Conservation (phyloP, 495 filamentous ascomycete genomes). For the Trichoderma parareesei region DNA sequence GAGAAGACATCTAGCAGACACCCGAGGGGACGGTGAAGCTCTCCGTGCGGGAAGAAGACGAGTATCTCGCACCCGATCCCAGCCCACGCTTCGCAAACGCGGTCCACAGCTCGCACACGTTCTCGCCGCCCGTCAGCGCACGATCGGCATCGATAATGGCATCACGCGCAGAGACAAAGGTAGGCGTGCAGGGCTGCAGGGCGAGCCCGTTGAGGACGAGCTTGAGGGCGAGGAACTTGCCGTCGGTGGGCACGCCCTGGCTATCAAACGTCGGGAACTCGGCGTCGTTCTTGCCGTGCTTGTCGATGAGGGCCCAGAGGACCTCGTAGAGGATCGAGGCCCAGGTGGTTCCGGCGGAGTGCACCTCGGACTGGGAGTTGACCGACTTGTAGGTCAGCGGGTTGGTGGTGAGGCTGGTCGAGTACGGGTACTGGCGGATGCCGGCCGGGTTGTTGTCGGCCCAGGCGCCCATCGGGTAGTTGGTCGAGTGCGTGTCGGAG, state of each 20-base stretch:
- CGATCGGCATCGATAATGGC: conserved; percentile 46
- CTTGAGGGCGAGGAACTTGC: conserved; percentile 43
- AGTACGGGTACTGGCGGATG: conserved; percentile 44
- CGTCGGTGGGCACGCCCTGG: conserved; percentile 40
- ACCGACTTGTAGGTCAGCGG: conserved; percentile 38
- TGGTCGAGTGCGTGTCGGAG: conserved; percentile 34
- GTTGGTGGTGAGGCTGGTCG: conserved; percentile 37
- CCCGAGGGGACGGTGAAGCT: neutral
- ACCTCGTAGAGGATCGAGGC: conserved; percentile 46
- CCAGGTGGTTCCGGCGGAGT: conserved; percentile 44
- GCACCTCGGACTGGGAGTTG: conserved; percentile 31
- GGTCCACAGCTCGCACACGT: conserved; percentile 44
- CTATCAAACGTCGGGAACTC: conserved; percentile 33
- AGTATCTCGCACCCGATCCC: conserved; percentile 16
- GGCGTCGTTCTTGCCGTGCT: conserved; percentile 37
- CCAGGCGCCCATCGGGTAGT: conserved; percentile 41
- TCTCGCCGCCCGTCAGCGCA: conserved; percentile 41
- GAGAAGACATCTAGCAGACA: neutral
- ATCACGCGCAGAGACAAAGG: conserved; percentile 41
- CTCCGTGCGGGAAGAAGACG: neutral
- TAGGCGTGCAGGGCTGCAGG: conserved; percentile 46
- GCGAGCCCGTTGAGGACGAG: conserved; percentile 46
- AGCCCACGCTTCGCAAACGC: conserved; percentile 46
- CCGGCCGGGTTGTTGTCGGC: conserved; percentile 30
- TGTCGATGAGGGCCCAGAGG: conserved; percentile 45